Percentiles rank a stretch among this genome's conserved stretches.
Conservation (phyloP, 2,329 filamentous ascomycete genomes). For the Pestalotiopsis sp. region DNA sequence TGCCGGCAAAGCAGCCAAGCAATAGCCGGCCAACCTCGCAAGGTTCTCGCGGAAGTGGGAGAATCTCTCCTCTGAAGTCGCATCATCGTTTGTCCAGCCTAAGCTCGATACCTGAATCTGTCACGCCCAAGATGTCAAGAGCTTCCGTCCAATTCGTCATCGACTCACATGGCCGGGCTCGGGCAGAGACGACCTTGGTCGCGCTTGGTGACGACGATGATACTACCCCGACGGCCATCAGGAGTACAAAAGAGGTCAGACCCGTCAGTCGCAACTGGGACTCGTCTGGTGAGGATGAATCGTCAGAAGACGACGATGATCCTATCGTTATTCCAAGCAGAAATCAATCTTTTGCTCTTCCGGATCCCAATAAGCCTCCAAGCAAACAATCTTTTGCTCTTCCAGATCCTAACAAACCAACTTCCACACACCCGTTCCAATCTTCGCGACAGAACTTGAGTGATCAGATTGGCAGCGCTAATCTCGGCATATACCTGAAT, state of each 20-base stretch:
- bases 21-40: constrained; percentile 35
- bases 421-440: constrained; percentile 47
- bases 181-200: constrained; percentile 54
- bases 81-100: constrained; percentile 54
- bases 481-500: constrained; percentile 38
- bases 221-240: constrained; percentile 22
- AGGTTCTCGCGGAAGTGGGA: constrained; percentile 44
- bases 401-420: constrained; percentile 44
- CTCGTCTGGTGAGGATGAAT: constrained; percentile 54
- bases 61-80: constrained; percentile 55
- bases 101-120: constrained; percentile 60
- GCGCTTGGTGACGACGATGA: constrained; percentile 30
- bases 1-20: constrained; percentile 23
- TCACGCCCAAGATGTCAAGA: constrained; percentile 45
- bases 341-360: constrained; percentile 59
- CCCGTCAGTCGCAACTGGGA: constrained; percentile 38
- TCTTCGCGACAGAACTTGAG: constrained; percentile 50
- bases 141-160: constrained; percentile 66
- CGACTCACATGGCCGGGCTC: constrained; percentile 61
- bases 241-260: constrained; percentile 22
- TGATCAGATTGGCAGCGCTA: constrained; percentile 47
- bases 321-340: constrained; percentile 67
- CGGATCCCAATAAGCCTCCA: constrained; percentile 48
- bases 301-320: constrained; percentile 62
- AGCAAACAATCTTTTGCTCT: constrained; percentile 62